Base-by-base conservation (phyloP, 495 filamentous ascomycete species). In the Tuber aestivum region DNA sequence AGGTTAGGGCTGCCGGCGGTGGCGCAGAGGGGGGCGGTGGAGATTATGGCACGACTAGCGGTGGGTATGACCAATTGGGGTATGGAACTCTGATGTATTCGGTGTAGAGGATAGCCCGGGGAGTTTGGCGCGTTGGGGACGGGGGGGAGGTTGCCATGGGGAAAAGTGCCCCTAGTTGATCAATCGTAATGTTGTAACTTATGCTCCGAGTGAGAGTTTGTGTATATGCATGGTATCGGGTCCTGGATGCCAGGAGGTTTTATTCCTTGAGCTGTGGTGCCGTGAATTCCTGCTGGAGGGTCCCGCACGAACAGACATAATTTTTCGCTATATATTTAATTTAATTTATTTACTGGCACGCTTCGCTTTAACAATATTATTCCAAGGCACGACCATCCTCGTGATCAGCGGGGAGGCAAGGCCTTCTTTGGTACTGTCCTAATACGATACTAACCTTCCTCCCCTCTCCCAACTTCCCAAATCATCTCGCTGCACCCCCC, bases 11-110 rank as follows among this genome's bases (percentile, higher is more conserved):
- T 20, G 82, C 80, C 37, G 82, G 72, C 70, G 76, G 76, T 32
- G 84, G 84, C 27, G 81, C 82, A 68, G 84, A 85, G 69, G 83
- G 81, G 4, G 83, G 84, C 40, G 84, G 83, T 41, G 84, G 84
- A 20, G 79, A 85, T 70, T 85, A 85, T 73, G 84, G 84, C 27
- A 38, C 78, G 42, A 83, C 72, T 35, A 81, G 77, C 23, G 84
- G 84, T 7, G 83, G 84, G 2, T 86, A 79, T 76, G 84, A 86
- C 74, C 81, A 81, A 23, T 74, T 86, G 32, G 84, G 84, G 18
- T 85, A 83, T 75, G 84, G 84, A 3, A 84, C 83, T 70, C 77
- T 85, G 72, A 80, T 85, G 37, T 84, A 84, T 71, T 65, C 76
- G 9, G 65, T 74, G 14, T 70, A 56, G n/a, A 23, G 23, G 27